Percentiles rank a stretch among this genome's conserved stretches.
These are phyloP conservation scores for Starmerella scarabaei DNA, from an alignment of 805 yeast genomes.

Conservation along the genomic window DNA sequence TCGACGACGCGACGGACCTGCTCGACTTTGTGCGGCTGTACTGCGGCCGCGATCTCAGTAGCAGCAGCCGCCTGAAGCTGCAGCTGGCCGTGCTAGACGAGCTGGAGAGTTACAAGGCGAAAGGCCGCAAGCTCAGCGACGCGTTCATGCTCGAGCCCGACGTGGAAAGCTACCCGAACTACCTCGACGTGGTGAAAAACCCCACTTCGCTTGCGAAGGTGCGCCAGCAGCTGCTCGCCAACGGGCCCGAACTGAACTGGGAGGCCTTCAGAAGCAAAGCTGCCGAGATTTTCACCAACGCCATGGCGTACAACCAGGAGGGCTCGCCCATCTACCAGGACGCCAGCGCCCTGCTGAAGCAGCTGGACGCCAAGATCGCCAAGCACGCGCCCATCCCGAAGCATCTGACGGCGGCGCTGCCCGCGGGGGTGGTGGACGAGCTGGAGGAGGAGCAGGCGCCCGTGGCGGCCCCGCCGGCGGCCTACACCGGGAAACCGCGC, in stretches of 20 bases:
- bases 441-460: background rate
- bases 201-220: constrained; percentile 66
- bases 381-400: constrained; percentile 18
- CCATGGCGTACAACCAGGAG: constrained; percentile 63
- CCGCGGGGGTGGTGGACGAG: constrained; percentile 2
- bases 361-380: constrained; percentile 29
- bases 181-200: constrained; percentile 52
- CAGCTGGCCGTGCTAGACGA: constrained; percentile 20
- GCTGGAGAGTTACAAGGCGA: constrained; percentile 21
- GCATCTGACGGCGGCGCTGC: constrained; percentile 12
- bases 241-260: constrained; percentile 41
- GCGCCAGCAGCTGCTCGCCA: constrained; percentile 35
- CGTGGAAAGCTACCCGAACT: constrained; percentile 62
- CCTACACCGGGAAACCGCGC: too few relatives aligned
- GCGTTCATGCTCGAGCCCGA: constrained; percentile 69
- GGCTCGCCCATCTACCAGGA: constrained; percentile 60
- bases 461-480: too few relatives aligned
- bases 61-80: constrained; percentile 16
- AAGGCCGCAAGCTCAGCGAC: constrained; percentile 41
- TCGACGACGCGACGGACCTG: constrained; percentile 47
- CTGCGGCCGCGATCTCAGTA: constrained; percentile 28
- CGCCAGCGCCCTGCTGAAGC: constrained; percentile 45
- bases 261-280: constrained; percentile 48
- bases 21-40: constrained; percentile 44
- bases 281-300: constrained; percentile 59